A percentile compares a stretch with the other conserved stretches of the same genome.
phyloP scores from a whole-genome alignment of 2,329 filamentous ascomycete species.

The Seiridium cupressi region DNA sequence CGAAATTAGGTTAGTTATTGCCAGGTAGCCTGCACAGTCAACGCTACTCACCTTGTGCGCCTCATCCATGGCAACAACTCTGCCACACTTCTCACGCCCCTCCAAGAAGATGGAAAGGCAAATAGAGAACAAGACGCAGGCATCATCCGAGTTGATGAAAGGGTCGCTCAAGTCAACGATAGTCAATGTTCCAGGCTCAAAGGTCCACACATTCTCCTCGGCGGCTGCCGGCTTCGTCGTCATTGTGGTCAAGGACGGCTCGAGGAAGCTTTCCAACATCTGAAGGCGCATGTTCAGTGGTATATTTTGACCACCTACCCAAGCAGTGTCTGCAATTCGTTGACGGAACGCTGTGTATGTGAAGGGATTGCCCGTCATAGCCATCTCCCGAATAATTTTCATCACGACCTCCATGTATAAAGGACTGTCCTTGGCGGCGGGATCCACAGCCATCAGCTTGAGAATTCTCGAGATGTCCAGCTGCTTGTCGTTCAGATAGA shows the following conservation, averaged over 20 bases:
- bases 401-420: constrained; percentile 43
- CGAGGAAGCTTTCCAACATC: constrained; percentile 50
- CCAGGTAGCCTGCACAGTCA: background rate
- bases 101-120: constrained; percentile 49
- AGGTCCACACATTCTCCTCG: constrained; percentile 17
- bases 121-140: constrained; percentile 56
- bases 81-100: constrained; percentile 33
- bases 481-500: constrained; percentile 43
- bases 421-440: constrained; percentile 31
- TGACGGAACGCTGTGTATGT: constrained; percentile 40
- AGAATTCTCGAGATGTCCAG: constrained; percentile 49
- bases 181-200: constrained; percentile 44
- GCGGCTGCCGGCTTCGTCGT: constrained; percentile 10
- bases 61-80: constrained; percentile 55
- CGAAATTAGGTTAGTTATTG: background rate
- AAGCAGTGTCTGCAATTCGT: constrained; percentile 26
- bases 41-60: constrained; percentile 50
- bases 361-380: constrained; percentile 32
- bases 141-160: constrained; percentile 49
- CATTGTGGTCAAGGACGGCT: constrained; percentile 16
- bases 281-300: constrained; percentile 45
- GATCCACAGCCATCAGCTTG: constrained; percentile 48
- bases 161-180: constrained; percentile 58
- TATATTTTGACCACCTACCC: constrained; percentile 33
- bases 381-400: constrained; percentile 48